Base-by-base conservation (phyloP, 441 rosid species). In the Theobroma grandiflorum region DNA sequence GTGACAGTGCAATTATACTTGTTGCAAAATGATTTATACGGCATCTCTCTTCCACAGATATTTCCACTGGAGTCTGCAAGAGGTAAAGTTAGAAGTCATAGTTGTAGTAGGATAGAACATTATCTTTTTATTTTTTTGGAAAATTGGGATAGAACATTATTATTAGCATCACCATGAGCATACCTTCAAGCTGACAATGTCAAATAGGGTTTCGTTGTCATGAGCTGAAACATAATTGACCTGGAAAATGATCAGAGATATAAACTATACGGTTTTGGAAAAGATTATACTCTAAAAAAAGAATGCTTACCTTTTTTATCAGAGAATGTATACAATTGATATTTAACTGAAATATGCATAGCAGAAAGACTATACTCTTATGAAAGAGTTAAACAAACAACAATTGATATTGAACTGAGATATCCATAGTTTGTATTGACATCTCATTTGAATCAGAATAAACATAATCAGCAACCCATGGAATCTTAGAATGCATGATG, bases 141-240 rank as follows among this genome's bases (percentile, higher is more conserved):
- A n/a, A 58, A 55, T 6, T n/a, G 11, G n/a, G 35, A 73, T 38
- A 55, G 37, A 73, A 73, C 64, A 73, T 37, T 72, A 53, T 37
- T 43, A 15, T 55, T 14, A 58, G 77, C 38, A 72, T 14, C 12
- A 58, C 65, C 18, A 75, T 59, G 42, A 58, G 42, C 80, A 72
- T 89, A 97, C 99, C 95, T 97, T 95, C 91, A 97, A 75, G 85
- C 93, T 94, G 79, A 94, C 87, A 69, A 93, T 84, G 88, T 95
- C 99, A 79, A 97, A 94, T 37, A 97, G 88, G 82, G 99, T 97
- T 90, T 97, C 99, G 80, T 97, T 97, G 90, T 97, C 99, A 90
- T 97, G 99, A 82, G 99, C 99, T 78, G 99, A 97, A 81, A 93
- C 98, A 86, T 95, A 97, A 80, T 93, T 97, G 40, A 97, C 87